phyloP scores from a whole-genome alignment of 2,329 filamentous ascomycete species.

The Ustilaginoidea virens region DNA sequence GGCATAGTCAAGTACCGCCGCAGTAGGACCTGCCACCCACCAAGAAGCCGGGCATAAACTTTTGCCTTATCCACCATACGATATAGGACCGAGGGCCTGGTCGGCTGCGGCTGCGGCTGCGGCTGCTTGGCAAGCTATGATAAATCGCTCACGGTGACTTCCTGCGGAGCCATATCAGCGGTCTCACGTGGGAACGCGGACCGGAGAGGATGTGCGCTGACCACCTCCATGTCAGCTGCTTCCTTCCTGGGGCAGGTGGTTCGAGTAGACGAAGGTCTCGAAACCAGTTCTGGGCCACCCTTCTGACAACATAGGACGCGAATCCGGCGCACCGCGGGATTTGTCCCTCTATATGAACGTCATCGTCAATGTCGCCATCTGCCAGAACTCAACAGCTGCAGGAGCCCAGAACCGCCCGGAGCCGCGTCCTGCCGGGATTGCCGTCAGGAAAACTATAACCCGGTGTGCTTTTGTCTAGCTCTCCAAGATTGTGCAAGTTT shows the following conservation, averaged over 20 bases:
- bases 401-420: constrained; percentile 4
- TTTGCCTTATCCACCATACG: background rate
- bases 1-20: constrained; percentile 2
- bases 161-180: too few species aligned
- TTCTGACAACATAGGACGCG: constrained; percentile 2
- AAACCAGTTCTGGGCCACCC: too few species aligned
- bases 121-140: constrained; percentile 3
- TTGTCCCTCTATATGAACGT: background rate
- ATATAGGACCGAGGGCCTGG: too few species aligned
- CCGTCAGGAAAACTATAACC: constrained; percentile 4
- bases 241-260: too few species aligned
- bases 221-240: too few species aligned
- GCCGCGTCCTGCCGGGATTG: constrained; percentile 3
- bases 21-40: constrained; percentile 3
- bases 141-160: constrained; percentile 7
- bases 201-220: too few species aligned
- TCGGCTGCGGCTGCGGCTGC: too few species aligned
- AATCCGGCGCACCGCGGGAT: constrained; percentile 1
- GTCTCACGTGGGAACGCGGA: too few species aligned
- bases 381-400: constrained; percentile 7
- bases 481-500: constrained; percentile 1
- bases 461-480: constrained; percentile 2
- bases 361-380: too few species aligned
- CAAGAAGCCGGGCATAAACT: too few species aligned
- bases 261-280: too few species aligned